A percentile compares a stretch with the other conserved stretches of the same genome.
These are phyloP conservation scores for Dioscorea zingiberensis DNA, from an alignment of 106 monocot genomes.

Conservation along the genomic window DNA sequence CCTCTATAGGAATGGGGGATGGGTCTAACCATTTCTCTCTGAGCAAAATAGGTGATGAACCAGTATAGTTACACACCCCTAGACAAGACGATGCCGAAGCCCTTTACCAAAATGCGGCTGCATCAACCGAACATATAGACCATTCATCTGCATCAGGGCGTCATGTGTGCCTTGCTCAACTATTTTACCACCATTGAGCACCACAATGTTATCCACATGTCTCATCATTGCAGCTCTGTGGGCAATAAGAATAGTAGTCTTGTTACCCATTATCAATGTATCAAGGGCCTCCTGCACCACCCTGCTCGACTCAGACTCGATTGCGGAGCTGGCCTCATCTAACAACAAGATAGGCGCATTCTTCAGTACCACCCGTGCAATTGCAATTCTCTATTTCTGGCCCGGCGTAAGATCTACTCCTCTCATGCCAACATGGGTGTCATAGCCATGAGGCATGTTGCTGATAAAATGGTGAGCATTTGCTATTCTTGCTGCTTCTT, in stretches of 20 bases:
- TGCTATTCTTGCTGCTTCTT: constrained; percentile 97
- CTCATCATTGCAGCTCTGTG: constrained; percentile 97
- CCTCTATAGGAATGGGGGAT: constrained; percentile 24
- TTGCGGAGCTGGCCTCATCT: constrained; percentile 93
- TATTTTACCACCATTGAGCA: constrained; percentile 85
- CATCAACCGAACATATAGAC: constrained; percentile 94
- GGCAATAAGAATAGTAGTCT: constrained; percentile 90
- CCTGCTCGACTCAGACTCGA: constrained; percentile 94
- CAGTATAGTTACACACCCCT: constrained; percentile 11
- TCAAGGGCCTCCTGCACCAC: constrained; percentile 97
- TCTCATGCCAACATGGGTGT: constrained; percentile 95
- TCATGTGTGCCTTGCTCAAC: constrained; percentile 96
- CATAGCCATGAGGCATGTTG: constrained; percentile 96
- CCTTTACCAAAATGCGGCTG: constrained; percentile 97
- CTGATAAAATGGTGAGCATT: constrained; percentile 99
- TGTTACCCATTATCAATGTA: constrained; percentile 93
- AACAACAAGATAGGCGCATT: constrained; percentile 96
- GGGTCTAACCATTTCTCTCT: too few species aligned
- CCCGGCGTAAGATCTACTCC: constrained; percentile 90
- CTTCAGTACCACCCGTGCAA: constrained; percentile 88
- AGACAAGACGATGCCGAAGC: constrained; percentile 66
- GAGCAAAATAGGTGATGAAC: constrained; percentile 30
- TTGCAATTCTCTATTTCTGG: constrained; percentile 95
- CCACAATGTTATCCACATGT: constrained; percentile 96
- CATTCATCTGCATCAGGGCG: constrained; percentile 73